Evolutionary conservation across 2,329 filamentous ascomycete species (phyloP), one percentile per base, ranked within the genome.

Genomic region (Sphaerulina populicola): DNA sequence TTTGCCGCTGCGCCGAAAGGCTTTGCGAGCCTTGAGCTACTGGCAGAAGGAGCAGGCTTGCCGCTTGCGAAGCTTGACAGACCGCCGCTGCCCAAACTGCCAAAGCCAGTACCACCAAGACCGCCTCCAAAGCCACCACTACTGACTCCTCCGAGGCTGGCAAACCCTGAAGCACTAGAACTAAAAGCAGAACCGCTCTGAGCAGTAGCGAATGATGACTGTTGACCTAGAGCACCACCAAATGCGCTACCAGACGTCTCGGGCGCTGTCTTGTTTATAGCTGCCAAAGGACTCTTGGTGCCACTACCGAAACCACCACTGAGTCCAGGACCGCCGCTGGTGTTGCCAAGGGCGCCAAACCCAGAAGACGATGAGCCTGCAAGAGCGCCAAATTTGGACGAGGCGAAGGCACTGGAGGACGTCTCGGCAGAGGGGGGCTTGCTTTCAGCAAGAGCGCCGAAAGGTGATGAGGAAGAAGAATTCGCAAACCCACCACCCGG

Each of bases 1-100:
- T 74, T 71, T 36, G 82, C 82, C 1, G 86, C 80, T 10, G 87
- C 85, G 30, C 88, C 88, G 65, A 95, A 93, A 0, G 87, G 78
- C 68, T 35, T 35, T 35, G 6, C 31, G 12, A 35, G 8, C 12
- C 80, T 87, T 3, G 77, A 75, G 11, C 80, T 75, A 15, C 68
- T 68, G 35, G 59, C 60, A 31, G 64, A 51, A 18, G 81, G 76
- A 41, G 82, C 81, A 10, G 62, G 55, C 52, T 62, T 67, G 39
- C 64, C 63, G 37, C 62, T 67, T 38, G 82, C 87, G 68, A 94
- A 95, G 59, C 78, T 85, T 2, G 77, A 77, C 8, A 89, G 68
- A 47, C 73, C 72, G 12, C 70, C 70, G 52, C 68, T 66, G 11
- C 68, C 64, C 43, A 72, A 62, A 35, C 72, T 72, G 45, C 71